Base-by-base conservation (phyloP, 768 basidiomycete genomes). In the Imleria badia region DNA sequence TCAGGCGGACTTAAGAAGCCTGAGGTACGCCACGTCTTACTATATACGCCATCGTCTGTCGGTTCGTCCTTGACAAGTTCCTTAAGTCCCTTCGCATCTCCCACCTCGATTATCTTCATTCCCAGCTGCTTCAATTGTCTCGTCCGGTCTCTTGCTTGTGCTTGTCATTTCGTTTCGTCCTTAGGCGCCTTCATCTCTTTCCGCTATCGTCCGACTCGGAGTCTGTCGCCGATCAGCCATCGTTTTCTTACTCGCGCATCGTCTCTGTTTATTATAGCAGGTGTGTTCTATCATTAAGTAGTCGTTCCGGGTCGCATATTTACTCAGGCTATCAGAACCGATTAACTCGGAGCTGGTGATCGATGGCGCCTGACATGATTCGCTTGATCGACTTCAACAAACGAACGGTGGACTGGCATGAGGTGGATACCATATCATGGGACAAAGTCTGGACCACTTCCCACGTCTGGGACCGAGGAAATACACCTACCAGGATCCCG, bases 371-470 rank as follows among this genome's bases (percentile, higher is more conserved):
- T 12, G 6, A 41, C 6, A 35, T 12, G 20, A 56, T 56, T 22
- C 52, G 55, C 38, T 38, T 55, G 1, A 31, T 57, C 19, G 14
- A 45, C 31, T 45, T 57, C n/a, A 14, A 45, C n/a, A 26, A 23
- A 9, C 30, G 3, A 44, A 9, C 36, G 4, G 54, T 57, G 3
- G 0, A 7, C 23, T 22, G 30, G 42, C 40, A 57, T 3, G 9
- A n/a, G 5, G 46, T 57, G 9, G 33, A 45, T 17, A 11, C 13
- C 20, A 7, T 56, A 45, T 8, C 10, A 1, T 57, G 56, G 56
- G 54, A 35, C 42, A 56, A 30, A 3, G 43, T 49, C 20, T 57
- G 56, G 56, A 46, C 56, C 10, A 45, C 56, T n/a, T 48, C 56
- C 17, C 56, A 49, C 12, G 29, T 56, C 42, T 57, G 56, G 56